Conservation (phyloP, 2,329 filamentous ascomycete species). For the Botrytis medusae region DNA sequence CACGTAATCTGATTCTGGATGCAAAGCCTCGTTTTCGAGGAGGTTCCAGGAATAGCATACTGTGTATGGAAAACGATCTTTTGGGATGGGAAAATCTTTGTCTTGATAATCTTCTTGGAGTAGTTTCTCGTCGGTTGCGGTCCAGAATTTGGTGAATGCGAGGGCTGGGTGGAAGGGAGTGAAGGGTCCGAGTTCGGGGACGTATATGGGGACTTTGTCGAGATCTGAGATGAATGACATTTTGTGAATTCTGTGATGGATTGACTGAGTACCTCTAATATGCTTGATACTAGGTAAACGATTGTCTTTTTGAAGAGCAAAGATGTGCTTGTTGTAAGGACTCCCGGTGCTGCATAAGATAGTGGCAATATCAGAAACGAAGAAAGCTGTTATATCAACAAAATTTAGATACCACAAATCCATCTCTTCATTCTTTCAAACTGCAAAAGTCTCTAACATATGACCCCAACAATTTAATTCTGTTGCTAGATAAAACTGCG, state of each 20-base stretch:
- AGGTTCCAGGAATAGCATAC: neutral
- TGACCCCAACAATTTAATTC: neutral
- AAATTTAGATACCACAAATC: neutral
- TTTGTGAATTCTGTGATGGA: neutral
- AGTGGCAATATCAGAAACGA: neutral
- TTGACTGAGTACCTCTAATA: no score
- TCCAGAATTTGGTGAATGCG: neutral
- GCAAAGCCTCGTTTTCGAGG: fast-evolving
- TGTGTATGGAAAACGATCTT: neutral
- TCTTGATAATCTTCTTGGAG: neutral
- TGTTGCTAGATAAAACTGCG: neutral
- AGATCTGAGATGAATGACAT: neutral
- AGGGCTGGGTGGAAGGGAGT: neutral
- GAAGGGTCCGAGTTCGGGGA: neutral
- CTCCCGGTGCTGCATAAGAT: neutral
- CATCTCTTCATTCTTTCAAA: neutral
- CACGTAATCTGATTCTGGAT: neutral
- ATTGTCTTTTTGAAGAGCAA: neutral
- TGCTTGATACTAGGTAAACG: neutral
- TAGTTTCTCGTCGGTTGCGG: neutral
- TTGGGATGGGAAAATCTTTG: neutral
- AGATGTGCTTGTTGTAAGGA: neutral
- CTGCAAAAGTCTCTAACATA: no score
- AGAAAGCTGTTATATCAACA: neutral
- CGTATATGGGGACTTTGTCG: neutral